Percentiles rank a stretch among this genome's conserved stretches.
phyloP scores from a whole-genome alignment of 2,329 filamentous ascomycete species.

The Chrysoporthe deuterocubensis region DNA sequence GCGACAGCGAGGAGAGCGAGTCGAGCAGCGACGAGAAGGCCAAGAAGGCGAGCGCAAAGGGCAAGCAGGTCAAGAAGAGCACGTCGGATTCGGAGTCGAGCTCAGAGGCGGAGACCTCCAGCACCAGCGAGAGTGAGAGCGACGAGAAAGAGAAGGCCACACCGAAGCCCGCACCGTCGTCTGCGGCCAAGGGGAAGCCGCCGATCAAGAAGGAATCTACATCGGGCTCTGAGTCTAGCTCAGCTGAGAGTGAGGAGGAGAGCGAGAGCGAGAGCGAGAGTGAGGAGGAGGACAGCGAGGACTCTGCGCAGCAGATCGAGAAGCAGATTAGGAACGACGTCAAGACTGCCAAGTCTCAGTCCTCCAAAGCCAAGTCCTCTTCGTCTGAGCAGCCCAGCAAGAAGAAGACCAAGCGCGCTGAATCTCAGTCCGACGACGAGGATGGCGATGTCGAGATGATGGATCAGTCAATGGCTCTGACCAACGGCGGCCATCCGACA shows the following conservation, averaged over 20 bases:
- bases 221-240: slow-evolving; percentile 30
- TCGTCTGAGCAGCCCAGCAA: slow-evolving; percentile 10
- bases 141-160: slow-evolving; percentile 19
- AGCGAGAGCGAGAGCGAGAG: slow-evolving; percentile 35
- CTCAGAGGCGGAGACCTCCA: slow-evolving; percentile 22
- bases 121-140: slow-evolving; percentile 13
- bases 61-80: slow-evolving; percentile 27
- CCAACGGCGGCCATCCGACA: slow-evolving; percentile 23
- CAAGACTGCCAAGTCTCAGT: slow-evolving; percentile 20
- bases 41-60: slow-evolving; percentile 27
- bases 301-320: slow-evolving; percentile 22
- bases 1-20: slow-evolving; percentile 14
- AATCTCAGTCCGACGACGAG: slow-evolving; percentile 7
- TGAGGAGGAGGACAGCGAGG: slow-evolving; percentile 32
- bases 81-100: slow-evolving; percentile 19
- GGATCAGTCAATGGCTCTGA: slow-evolving; percentile 44
- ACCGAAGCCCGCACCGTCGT: slow-evolving; percentile 9
- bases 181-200: slow-evolving; percentile 21
- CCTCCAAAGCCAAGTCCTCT: slow-evolving; percentile 7
- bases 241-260: slow-evolving; percentile 36
- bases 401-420: slow-evolving; percentile 21
- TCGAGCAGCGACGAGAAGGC: slow-evolving; percentile 31
- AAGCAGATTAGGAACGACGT: slow-evolving; percentile 26
- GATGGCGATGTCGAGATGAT: slow-evolving; percentile 31
- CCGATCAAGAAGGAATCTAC: slow-evolving; percentile 31